phyloP scores from a whole-genome alignment of 345 rosid genomes.

The Eucalyptus melliodora region DNA sequence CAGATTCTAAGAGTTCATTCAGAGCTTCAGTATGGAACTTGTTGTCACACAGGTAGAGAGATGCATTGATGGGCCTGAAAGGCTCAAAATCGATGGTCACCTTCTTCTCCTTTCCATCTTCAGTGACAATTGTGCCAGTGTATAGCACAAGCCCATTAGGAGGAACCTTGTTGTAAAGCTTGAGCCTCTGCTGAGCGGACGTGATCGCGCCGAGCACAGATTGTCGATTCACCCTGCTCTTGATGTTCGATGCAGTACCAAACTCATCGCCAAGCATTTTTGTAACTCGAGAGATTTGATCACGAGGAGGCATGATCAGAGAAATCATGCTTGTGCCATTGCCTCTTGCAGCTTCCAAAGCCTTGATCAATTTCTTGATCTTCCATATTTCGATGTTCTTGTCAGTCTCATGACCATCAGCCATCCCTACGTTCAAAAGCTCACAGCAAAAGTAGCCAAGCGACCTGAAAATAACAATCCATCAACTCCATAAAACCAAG shows the following conservation, averaged over 20 bases:
- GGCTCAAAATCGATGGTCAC: constrained; percentile 71
- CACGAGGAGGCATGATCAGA: constrained; percentile 68
- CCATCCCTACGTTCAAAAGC: constrained; percentile 5
- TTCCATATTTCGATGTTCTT: constrained; percentile 69
- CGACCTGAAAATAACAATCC: constrained; percentile 1
- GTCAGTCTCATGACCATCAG: constrained; percentile 46
- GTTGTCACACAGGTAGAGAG: constrained; percentile 64
- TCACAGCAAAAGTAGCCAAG: not conserved
- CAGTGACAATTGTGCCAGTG: constrained; percentile 58
- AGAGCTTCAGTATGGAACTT: constrained; percentile 70
- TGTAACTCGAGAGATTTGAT: constrained; percentile 56
- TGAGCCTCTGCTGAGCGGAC: constrained; percentile 68
- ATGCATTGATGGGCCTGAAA: constrained; percentile 61
- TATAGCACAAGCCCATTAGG: constrained; percentile 64
- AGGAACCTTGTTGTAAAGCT: constrained; percentile 61
- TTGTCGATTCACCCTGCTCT: constrained; percentile 69
- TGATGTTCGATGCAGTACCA: constrained; percentile 73
- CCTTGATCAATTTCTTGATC: constrained; percentile 58
- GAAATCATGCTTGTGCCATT: constrained; percentile 81
- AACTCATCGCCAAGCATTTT: constrained; percentile 72
- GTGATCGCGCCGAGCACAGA: constrained; percentile 68
- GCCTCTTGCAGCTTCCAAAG: constrained; percentile 62
- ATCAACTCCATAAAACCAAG: not conserved
- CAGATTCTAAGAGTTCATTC: constrained; percentile 62
- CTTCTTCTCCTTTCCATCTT: constrained; percentile 72